Base-by-base conservation (phyloP, 2,329 filamentous ascomycete species). In the Ophiostoma angusticollis region DNA sequence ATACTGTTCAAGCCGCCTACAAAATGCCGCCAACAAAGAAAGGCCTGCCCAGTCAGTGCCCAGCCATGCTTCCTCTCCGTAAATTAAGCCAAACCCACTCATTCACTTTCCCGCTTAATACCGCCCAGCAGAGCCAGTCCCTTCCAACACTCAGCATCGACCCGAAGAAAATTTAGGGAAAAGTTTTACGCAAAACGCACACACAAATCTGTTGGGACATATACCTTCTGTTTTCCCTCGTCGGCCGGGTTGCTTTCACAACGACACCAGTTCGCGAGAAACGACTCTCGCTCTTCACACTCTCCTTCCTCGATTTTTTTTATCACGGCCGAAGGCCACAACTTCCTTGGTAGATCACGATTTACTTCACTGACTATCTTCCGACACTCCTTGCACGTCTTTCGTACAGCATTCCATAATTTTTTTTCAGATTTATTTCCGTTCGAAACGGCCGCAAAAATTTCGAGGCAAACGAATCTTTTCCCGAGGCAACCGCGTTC, bases 171-270 rank as follows among this genome's bases (percentile, higher is more conserved):
- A 49, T 27, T 21, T 35, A 39, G 39, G 45, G 40, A 45, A 52
- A 52, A 48, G 45, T 46, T 48, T 51, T 50, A 40, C 45, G 38
- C 43, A 45, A 45, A 47, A 44, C 48, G 45, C 48, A 49, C 50
- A 52, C 47, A 50, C 40, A 44, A 42, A 31, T 37, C 35, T 42
- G 25, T 32, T 32, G n/a, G 4, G 7, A 6, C 23, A 6, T 24
- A 6, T 24, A n/a, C 5, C 33, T 41, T 36, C 39, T 40, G n/a
- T 42, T 31, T 28, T 43, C 38, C 22, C 35, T 42, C 35, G 24
- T 37, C 38, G n/a, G 22, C 33, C 35, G 32, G 28, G 29, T 24
- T 27, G 23, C 14, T 41, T 12, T 19, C 41, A 24, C 31, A 35
- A 31, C 22, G 18, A 31, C 33, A n/a, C n/a, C n/a, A n/a, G n/a